Evolutionary conservation across 345 rosid genomes (phyloP), one percentile per base, ranked within the genome.

Genomic region (Aquilaria malaccensis): DNA sequence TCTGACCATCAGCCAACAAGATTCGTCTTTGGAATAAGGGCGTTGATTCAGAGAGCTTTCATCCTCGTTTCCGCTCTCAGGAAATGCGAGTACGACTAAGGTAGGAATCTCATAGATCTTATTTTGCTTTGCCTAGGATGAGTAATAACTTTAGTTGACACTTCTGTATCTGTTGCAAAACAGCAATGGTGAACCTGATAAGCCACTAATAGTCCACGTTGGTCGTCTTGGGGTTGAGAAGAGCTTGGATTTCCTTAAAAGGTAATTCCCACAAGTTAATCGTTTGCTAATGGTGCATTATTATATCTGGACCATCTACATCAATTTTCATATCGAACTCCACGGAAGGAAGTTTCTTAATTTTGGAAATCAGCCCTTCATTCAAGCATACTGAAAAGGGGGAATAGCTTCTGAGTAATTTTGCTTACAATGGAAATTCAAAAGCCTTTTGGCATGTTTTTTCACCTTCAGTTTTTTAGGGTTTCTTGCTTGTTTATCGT

Each of bases 11-110:
- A 94, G 97, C 97, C 62, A 81, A 94, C 66, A 92, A 85, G 84
- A 92, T 94, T 49, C 91, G 96, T 45, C 86, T 94, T 65, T 94
- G 99, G 97, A 94, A 88, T 60, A 94, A 94, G 80, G 99, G 99
- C 67, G 99, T 94, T 6, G 99, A 94, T 80, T 90, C 95, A 30
- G 89, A 84, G 66, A 90, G 91, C 67, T 94, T 94, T 71, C 81
- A 90, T 78, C 97, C 97, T 30, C 84, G 80, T 65, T 90, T 72
- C 70, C 74, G 83, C 66, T 88, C 82, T 56, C 76, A 79, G 41
- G 91, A 90, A 76, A 94, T 94, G 97, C 83, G 97, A 52, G 15
- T 80, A 52, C 86, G 87, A 82, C 76, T 94, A 53, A 94, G 92
- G 99, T 77, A 49, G 66, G 70, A 59, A 51, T 57, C 14, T 52